Evolutionary conservation across 1,284 basidiomycete species (phyloP).

Genomic region (Salmacisia buchloeana): DNA sequence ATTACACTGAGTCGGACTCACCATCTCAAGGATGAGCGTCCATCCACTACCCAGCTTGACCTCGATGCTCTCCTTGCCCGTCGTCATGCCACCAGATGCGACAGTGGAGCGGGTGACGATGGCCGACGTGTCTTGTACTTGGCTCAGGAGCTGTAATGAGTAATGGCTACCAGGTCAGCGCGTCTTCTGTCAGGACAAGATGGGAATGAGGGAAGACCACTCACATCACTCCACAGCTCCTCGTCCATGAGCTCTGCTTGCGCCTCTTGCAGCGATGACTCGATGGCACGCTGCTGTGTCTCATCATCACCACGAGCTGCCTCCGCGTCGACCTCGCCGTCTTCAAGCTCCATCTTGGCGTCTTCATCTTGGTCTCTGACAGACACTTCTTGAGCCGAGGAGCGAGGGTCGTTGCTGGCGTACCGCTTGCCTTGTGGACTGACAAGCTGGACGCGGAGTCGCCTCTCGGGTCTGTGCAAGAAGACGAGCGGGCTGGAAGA

Average conservation of each 20-base stretch:
- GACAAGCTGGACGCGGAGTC: not conserved
- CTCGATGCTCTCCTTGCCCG: not conserved
- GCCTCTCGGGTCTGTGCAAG: not conserved
- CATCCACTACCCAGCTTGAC: not conserved
- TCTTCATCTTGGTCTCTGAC: no score
- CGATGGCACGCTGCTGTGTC: not conserved
- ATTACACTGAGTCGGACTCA: not conserved
- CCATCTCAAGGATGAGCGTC: not conserved
- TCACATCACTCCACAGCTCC: constrained; percentile 3
- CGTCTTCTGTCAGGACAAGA: no score
- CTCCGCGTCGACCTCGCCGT: no score
- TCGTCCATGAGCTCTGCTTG: constrained; percentile 2
- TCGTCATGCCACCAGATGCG: not conserved
- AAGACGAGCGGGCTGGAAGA: not conserved
- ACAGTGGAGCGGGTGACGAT: not conserved
- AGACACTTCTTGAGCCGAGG: no score
- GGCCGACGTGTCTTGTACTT: not conserved
- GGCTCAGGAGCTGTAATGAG: not conserved
- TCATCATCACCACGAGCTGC: not conserved
- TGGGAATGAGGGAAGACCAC: not conserved
- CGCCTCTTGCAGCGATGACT: not conserved
- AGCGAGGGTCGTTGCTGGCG: no score
- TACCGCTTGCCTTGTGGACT: not conserved
- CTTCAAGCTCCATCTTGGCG: no score
- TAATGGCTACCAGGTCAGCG: not conserved